phyloP scores from a whole-genome alignment of 805 yeast species.

The Saturnispora saitoi region DNA sequence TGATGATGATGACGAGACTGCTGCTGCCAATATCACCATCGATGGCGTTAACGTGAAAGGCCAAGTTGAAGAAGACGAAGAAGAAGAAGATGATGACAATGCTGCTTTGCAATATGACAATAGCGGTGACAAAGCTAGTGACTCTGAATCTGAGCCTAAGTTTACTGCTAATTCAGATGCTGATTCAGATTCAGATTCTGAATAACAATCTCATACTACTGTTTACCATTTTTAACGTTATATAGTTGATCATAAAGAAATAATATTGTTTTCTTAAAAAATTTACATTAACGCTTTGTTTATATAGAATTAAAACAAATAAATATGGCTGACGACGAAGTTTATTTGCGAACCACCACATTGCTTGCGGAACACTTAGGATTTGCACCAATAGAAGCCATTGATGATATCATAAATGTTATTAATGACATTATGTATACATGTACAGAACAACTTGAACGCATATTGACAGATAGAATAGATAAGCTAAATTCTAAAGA shows the following conservation, averaged over 20 bases:
- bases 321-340: not conserved
- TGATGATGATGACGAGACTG: slow-evolving; percentile 24
- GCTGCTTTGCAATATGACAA: slow-evolving; percentile 11
- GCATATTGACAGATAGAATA: slow-evolving; percentile 37
- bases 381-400: slow-evolving; percentile 69
- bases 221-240: not conserved
- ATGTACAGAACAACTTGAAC: slow-evolving; percentile 72
- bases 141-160: not conserved
- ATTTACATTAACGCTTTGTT: not conserved
- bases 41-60: slow-evolving; percentile 3
- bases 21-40: slow-evolving; percentile 1
- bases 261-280: not conserved
- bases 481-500: slow-evolving; percentile 12
- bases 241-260: not conserved
- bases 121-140: slow-evolving; percentile 1
- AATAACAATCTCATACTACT: not conserved
- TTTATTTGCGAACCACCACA: slow-evolving; percentile 28
- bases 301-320: not conserved
- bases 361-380: slow-evolving; percentile 81
- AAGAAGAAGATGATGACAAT: slow-evolving; percentile 16
- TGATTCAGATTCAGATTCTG: slow-evolving; percentile 1
- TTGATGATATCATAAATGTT: slow-evolving; percentile 83
- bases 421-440: slow-evolving; percentile 78
- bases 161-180: slow-evolving; percentile 2
- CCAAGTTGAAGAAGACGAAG: slow-evolving; percentile 10